These are phyloP conservation scores for Naegleria lovaniensis DNA, from an alignment of 208 protist species.

Conservation along the genomic window DNA sequence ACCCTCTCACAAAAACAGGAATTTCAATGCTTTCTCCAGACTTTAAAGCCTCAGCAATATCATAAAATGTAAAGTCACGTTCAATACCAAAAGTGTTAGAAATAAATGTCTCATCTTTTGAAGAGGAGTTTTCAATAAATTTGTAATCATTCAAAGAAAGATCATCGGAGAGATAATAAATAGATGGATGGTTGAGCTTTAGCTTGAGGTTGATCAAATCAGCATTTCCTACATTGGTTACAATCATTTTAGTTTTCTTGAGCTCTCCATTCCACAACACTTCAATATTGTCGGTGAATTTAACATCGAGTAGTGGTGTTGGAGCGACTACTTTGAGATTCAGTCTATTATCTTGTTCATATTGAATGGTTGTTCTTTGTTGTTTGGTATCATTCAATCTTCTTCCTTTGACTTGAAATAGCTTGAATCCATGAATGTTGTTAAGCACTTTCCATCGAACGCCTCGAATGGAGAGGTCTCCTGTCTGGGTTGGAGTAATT, in stretches of 20 bases:
- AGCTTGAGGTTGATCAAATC: background rate
- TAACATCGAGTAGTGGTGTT: background rate
- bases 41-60: background rate
- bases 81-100: background rate
- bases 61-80: background rate
- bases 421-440: background rate
- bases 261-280: background rate
- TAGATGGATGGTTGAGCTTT: slow-evolving; percentile 9
- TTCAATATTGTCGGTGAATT: background rate
- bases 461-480: background rate
- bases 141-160: background rate
- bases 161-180: background rate
- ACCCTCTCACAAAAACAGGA: slow-evolving; percentile 1
- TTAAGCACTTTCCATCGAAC: background rate
- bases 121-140: background rate
- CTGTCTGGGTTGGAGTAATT: background rate
- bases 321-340: background rate
- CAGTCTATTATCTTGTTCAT: slow-evolving; percentile 20
- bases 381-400: background rate
- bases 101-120: background rate
- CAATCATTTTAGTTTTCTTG: background rate
- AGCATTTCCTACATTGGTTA: background rate
- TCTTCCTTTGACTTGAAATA: background rate
- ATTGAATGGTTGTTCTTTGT: background rate
- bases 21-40: background rate